Evolutionary conservation across 371 early-diverging fungal genomes (phyloP).

Genomic region (Syncephalis plumigaleata): DNA sequence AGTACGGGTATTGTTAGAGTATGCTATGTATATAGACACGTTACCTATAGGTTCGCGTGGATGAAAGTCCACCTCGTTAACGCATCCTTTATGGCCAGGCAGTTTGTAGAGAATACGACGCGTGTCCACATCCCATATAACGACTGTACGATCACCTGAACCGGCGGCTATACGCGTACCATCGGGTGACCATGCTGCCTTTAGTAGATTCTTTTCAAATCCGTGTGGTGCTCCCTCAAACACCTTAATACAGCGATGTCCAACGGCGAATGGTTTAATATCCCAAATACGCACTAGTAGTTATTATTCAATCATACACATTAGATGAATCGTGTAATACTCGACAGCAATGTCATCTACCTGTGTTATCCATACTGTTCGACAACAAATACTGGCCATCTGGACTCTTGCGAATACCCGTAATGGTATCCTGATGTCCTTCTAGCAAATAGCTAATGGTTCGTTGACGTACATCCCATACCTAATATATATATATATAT

Average conservation of each 20-base stretch:
- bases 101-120: conserved; percentile 79
- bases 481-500: conserved; percentile 11
- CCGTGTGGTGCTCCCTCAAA: conserved; percentile 89
- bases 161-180: conserved; percentile 83
- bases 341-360: conserved; percentile 11
- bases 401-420: conserved; percentile 71
- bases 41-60: conserved; percentile 68
- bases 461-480: conserved; percentile 76
- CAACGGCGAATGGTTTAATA: conserved; percentile 70
- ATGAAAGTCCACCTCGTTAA: conserved; percentile 94
- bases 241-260: conserved; percentile 37
- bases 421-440: conserved; percentile 80
- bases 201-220: conserved; percentile 79
- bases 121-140: conserved; percentile 86
- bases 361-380: conserved; percentile 84
- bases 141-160: conserved; percentile 81
- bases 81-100: conserved; percentile 92
- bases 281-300: conserved; percentile 81
- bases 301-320: background rate
- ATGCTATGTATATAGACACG: background rate
- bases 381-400: conserved; percentile 68
- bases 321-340: background rate
- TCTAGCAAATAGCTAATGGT: conserved; percentile 37
- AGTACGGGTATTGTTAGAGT: too few species aligned
- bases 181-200: conserved; percentile 79